A percentile compares a stretch with the other conserved stretches of the same genome.
Evolutionary conservation across 352 stramenopile genomes (phyloP).

Genomic region (Phytophthora constricta): DNA sequence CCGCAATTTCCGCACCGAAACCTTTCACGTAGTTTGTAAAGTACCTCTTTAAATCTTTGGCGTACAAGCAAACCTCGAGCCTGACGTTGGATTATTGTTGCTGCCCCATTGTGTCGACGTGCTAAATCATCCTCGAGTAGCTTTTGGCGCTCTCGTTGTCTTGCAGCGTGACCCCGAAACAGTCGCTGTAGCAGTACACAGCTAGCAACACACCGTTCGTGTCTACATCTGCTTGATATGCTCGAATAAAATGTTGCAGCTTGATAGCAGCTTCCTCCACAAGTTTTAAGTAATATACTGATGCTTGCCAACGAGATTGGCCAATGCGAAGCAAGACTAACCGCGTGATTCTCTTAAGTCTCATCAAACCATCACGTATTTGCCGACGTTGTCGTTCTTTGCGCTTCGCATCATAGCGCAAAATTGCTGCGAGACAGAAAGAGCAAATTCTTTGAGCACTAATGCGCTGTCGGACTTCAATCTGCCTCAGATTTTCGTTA

Average conservation of each 20-base stretch:
- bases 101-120: conserved; percentile 13
- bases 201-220: not conserved
- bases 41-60: conserved; percentile 19
- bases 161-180: conserved; percentile 10
- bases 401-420: conserved; percentile 5
- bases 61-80: conserved; percentile 36
- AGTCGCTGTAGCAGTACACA: conserved; percentile 20
- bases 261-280: conserved; percentile 2
- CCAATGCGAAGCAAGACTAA: conserved; percentile 3
- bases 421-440: conserved; percentile 15
- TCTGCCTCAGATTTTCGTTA: conserved; percentile 6
- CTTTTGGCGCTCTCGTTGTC: not conserved
- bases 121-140: conserved; percentile 5
- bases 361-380: conserved; percentile 6
- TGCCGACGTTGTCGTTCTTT: not conserved
- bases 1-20: conserved; percentile 70
- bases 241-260: conserved; percentile 19
- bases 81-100: conserved; percentile 37
- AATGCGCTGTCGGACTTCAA: not conserved
- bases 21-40: conserved; percentile 47
- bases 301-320: conserved; percentile 5
- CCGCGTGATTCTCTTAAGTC: not conserved
- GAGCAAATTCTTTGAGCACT: conserved; percentile 9
- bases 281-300: not conserved
- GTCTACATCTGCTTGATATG: not conserved